Evolutionary conservation across 805 yeast genomes (phyloP).

Genomic region (Candida endomychidarum): DNA sequence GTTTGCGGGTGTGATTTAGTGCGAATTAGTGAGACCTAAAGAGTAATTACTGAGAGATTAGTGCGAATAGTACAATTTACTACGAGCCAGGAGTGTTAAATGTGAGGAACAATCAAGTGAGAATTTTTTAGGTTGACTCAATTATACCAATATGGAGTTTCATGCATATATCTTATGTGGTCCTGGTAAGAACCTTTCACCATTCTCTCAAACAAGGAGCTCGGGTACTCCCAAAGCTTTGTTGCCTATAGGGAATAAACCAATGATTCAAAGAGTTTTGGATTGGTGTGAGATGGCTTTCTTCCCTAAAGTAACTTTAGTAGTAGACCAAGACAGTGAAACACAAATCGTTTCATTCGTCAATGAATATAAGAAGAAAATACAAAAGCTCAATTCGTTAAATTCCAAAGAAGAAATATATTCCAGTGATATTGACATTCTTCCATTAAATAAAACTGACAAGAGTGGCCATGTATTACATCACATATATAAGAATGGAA

Average conservation of each 20-base stretch:
- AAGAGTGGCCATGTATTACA: conserved; percentile 65
- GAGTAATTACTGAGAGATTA: neutral
- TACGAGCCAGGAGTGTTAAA: too few species aligned
- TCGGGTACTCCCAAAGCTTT: conserved; percentile 80
- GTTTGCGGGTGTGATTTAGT: too few species aligned
- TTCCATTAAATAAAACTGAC: conserved; percentile 27
- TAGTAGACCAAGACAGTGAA: conserved; percentile 49
- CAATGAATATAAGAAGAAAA: conserved; percentile 38
- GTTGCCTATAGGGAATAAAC: conserved; percentile 84
- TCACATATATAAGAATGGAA: conserved; percentile 38
- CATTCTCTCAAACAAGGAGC: conserved; percentile 62
- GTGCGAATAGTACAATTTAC: conserved; percentile 1
- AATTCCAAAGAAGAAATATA: conserved; percentile 17
- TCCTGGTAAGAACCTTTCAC: conserved; percentile 68
- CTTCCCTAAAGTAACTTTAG: conserved; percentile 67
- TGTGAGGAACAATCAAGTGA: too few species aligned
- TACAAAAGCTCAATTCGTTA: conserved; percentile 15
- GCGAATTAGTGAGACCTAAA: neutral
- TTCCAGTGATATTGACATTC: conserved; percentile 20
- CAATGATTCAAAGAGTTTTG: conserved; percentile 82
- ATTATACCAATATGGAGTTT: conserved; percentile 82
- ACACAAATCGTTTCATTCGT: conserved; percentile 51
- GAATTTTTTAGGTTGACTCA: too few species aligned
- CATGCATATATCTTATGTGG: conserved; percentile 93
- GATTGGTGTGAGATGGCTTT: conserved; percentile 93